A percentile compares a stretch with the other conserved stretches of the same genome.
Evolutionary conservation across 768 basidiomycete species (phyloP).

Genomic region (Trametes cinnabarina): DNA sequence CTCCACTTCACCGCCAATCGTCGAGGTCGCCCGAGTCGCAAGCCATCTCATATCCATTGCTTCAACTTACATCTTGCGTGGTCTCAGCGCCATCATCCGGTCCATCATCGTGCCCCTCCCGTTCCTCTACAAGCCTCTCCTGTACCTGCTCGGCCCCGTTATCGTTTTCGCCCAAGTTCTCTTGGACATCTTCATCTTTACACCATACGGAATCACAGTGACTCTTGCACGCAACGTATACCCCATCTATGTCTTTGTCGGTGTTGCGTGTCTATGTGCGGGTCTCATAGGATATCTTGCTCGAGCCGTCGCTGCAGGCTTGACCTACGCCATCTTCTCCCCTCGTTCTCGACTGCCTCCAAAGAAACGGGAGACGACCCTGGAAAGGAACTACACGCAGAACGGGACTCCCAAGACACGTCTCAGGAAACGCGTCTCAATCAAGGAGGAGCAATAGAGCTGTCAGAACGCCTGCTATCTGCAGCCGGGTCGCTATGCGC

Average conservation of each 20-base stretch:
- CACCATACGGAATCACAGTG: conserved; percentile 40
- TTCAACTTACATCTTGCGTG: conserved; percentile 6
- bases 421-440: conserved; percentile 13
- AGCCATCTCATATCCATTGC: conserved; percentile 3
- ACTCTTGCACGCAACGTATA: conserved; percentile 20
- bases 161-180: conserved; percentile 41
- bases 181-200: conserved; percentile 41
- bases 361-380: background rate
- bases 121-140: conserved; percentile 26
- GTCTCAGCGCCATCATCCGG: background rate
- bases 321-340: conserved; percentile 14
- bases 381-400: background rate
- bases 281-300: conserved; percentile 19
- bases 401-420: conserved; percentile 3
- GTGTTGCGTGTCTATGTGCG: conserved; percentile 20
- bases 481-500: too few species aligned
- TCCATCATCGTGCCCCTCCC: conserved; percentile 9
- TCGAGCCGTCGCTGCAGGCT: conserved; percentile 5
- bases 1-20: conserved; percentile 16
- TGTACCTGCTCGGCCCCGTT: conserved; percentile 50
- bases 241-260: conserved; percentile 29
- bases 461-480: background rate
- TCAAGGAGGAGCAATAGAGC: conserved; percentile 10
- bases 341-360: background rate
- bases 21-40: conserved; percentile 18